phyloP scores from a whole-genome alignment of 495 filamentous ascomycete species.

The Terfezia boudieri region DNA sequence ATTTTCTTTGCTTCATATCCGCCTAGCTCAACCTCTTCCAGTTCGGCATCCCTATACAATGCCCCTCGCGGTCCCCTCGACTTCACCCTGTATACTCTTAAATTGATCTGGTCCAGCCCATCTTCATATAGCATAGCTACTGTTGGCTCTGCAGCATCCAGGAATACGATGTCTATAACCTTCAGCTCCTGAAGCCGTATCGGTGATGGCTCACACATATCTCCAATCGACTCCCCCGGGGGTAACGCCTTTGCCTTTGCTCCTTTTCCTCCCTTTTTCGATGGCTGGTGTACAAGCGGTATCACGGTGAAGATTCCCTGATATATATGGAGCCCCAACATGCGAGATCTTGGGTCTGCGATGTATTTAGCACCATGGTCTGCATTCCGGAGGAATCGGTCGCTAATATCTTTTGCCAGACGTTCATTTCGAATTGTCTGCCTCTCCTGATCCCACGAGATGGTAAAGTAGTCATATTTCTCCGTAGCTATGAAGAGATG shows the following conservation, averaged over 20 bases:
- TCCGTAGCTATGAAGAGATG: constrained; percentile 87
- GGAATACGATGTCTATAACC: constrained; percentile 58
- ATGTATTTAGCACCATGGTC: constrained; percentile 29
- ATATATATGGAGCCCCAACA: constrained; percentile 69
- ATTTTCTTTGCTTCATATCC: constrained; percentile 34
- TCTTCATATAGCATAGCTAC: constrained; percentile 71
- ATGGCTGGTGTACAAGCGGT: constrained; percentile 32
- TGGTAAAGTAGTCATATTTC: constrained; percentile 68
- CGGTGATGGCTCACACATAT: constrained; percentile 44
- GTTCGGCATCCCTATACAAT: not conserved
- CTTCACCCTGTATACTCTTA: not conserved
- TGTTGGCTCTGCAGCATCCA: constrained; percentile 54
- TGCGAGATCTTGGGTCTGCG: constrained; percentile 60
- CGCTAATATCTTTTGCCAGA: constrained; percentile 9
- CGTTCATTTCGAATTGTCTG: constrained; percentile 12
- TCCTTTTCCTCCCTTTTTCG: constrained; percentile 7
- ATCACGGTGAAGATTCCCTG: constrained; percentile 67
- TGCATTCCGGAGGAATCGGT: constrained; percentile 11
- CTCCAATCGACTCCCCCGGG: constrained; percentile 31
- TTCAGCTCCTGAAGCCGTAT: constrained; percentile 69
- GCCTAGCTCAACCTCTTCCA: constrained; percentile 25
- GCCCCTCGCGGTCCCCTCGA: not conserved
- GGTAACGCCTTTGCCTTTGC: not conserved
- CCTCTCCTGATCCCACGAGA: constrained; percentile 48
- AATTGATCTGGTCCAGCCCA: constrained; percentile 32